These are phyloP conservation scores for Ophiocordyceps camponoti-saundersi DNA, from an alignment of 2,329 filamentous ascomycete species.

Conservation along the genomic window DNA sequence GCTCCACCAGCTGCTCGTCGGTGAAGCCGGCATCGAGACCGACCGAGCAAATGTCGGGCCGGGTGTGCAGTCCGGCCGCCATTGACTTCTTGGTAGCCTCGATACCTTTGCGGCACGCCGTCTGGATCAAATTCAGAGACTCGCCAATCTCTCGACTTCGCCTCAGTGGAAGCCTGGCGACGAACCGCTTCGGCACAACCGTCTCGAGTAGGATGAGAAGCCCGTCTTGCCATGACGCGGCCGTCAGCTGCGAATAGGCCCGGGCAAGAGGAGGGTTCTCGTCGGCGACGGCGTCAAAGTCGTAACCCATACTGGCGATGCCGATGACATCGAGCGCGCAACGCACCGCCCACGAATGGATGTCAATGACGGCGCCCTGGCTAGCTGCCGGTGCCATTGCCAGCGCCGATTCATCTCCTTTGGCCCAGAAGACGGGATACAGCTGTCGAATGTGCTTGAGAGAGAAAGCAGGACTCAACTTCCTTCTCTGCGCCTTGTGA, in stretches of 20 bases:
- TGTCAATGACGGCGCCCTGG: slow-evolving; percentile 4
- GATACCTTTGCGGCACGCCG: slow-evolving; percentile 52
- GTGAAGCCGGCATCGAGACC: slow-evolving; percentile 63
- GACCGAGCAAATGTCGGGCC: slow-evolving; percentile 64
- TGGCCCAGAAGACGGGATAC: slow-evolving; percentile 15
- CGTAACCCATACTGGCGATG: slow-evolving; percentile 21
- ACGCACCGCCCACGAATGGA: slow-evolving; percentile 8
- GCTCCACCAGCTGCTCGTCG: slow-evolving; percentile 69
- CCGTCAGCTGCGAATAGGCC: slow-evolving; percentile 40
- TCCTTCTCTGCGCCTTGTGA: slow-evolving; percentile 14
- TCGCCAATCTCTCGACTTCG: slow-evolving; percentile 48
- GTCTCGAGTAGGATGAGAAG: slow-evolving; percentile 39
- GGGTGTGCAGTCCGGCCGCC: slow-evolving; percentile 27
- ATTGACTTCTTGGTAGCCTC: slow-evolving; percentile 45
- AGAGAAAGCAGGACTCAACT: slow-evolving; percentile 16
- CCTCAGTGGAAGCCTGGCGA: slow-evolving; percentile 48
- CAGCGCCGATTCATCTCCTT: slow-evolving; percentile 10
- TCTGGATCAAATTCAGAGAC: slow-evolving; percentile 42
- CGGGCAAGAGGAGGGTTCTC: slow-evolving; percentile 39
- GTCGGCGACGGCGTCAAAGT: slow-evolving; percentile 50
- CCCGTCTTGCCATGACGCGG: slow-evolving; percentile 30
- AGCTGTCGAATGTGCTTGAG: slow-evolving; percentile 14
- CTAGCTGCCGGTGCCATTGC: slow-evolving; percentile 2
- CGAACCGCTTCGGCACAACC: slow-evolving; percentile 45
- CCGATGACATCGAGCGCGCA: slow-evolving; percentile 19